Percentiles rank a stretch among this genome's conserved stretches.
Evolutionary conservation across 805 yeast species (phyloP).

Genomic region (Zygosaccharomyces lentus): DNA sequence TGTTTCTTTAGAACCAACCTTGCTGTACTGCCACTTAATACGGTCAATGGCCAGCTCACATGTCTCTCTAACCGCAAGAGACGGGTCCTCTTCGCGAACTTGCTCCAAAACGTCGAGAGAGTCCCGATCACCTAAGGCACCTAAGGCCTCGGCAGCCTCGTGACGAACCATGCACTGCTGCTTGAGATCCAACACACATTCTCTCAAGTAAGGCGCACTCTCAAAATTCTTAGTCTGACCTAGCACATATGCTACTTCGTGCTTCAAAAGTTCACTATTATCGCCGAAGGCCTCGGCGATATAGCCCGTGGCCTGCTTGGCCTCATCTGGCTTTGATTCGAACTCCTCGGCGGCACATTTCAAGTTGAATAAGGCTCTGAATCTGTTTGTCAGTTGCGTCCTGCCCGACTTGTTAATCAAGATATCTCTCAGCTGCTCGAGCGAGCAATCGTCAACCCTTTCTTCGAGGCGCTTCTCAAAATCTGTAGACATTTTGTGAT

Average conservation of each 20-base stretch:
- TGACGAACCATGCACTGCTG: slow-evolving; percentile 98
- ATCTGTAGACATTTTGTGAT: slow-evolving; percentile 33
- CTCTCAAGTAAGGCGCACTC: slow-evolving; percentile 72
- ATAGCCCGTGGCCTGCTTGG: slow-evolving; percentile 67
- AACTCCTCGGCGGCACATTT: slow-evolving; percentile 82
- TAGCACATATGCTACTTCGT: slow-evolving; percentile 94
- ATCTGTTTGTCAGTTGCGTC: slow-evolving; percentile 75
- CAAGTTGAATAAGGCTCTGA: slow-evolving; percentile 89
- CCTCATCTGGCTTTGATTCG: slow-evolving; percentile 45
- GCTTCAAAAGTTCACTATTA: slow-evolving; percentile 85
- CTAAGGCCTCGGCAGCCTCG: slow-evolving; percentile 98
- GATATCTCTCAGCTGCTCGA: slow-evolving; percentile 71
- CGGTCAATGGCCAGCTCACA: slow-evolving; percentile 96
- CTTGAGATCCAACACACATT: slow-evolving; percentile 57
- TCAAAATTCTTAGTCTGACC: slow-evolving; percentile 88
- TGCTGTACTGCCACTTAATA: slow-evolving; percentile 77
- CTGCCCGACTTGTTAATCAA: slow-evolving; percentile 62
- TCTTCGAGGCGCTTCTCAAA: slow-evolving; percentile 36
- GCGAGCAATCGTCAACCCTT: slow-evolving; percentile 37
- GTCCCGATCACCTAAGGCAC: slow-evolving; percentile 83
- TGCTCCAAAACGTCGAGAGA: slow-evolving; percentile 63
- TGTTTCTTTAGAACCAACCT: slow-evolving; percentile 54
- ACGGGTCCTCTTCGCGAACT: slow-evolving; percentile 68
- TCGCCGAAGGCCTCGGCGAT: slow-evolving; percentile 81
- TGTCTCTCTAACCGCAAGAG: slow-evolving; percentile 88